Evolutionary conservation across 2,329 filamentous ascomycete genomes (phyloP), one percentile per base, ranked within the genome.

Genomic region (Endothia cerciana): DNA sequence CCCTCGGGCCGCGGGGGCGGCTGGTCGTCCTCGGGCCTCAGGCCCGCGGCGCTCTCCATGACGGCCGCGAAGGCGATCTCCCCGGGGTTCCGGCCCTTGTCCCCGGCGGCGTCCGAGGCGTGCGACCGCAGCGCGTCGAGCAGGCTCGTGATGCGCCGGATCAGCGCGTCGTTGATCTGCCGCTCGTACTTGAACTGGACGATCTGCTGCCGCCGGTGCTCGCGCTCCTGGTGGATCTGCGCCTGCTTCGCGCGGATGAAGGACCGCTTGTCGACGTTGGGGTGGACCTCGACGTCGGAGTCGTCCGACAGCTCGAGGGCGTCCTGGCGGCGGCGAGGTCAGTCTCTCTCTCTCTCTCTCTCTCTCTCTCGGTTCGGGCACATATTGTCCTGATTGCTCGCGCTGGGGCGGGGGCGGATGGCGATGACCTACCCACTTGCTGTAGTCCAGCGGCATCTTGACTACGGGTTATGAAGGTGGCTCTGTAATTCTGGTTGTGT

Each of bases 241-340:
- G 89, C 91, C 82, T 98, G 95, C 81, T 99, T 99, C 70, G 95
- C 96, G 71, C 94, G 92, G 77, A 99, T 99, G 79, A 99, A 99
- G 68, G 94, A 98, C 61, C 91, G 88, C 79, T 99, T 99, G 82
- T 99, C 95, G 77, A 99, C 95, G 77, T 99, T 99, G 68, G 95
- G 95, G 79, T 99, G 95, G 61, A 98, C 95, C 81, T 99, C 95
- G 73, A 99, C 90, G 75, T 99, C 95, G 61, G 93, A 97, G 80
- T 99, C 95, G 79, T 99, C 95, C 74, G 93, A 97, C 76, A 99
- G 89, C 88, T 99, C 95, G 75, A 99, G 87, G 67, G 91, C 90
- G 77, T 98, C 91, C 89, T 92, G 68, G n/a, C 10, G 28, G 25
- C 11, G 22, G 55, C 30, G 30, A 22, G 8, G 28, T 30, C n/a